Evolutionary conservation across 2,329 filamentous ascomycete genomes (phyloP), one percentile per base, ranked within the genome.

Genomic region (Claviceps humidiphila): DNA sequence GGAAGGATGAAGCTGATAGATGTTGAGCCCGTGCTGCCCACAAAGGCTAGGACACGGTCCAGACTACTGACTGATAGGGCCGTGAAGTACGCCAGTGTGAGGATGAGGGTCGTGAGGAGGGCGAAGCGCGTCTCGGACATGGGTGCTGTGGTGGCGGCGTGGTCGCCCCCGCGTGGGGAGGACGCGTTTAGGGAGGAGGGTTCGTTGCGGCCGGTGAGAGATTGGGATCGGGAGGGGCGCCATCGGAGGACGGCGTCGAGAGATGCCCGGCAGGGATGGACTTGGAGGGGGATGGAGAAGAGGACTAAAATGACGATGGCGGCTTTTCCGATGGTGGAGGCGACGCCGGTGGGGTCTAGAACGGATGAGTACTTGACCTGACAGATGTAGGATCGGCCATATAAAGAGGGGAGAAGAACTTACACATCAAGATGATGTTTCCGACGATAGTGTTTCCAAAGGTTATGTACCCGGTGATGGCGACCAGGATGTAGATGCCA

Each of bases 1-100:
- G 93, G 93, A 0, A 98, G 76, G 58, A 98, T 97, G 66, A 98
- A 98, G 56, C 88, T 95, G 61, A 98, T 98, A 55, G 88, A 89
- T 0, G 93, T 98, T 50, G 85, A 91, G 51, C 93, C 93, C 0
- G 93, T 98, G 60, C 85, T 89, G 40, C 93, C 93, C 11, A 98
- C 93, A 60, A 96, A 98, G 0, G 93, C 91, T 0, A 98, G 77
- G 1, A 98, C 90, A 47, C 87, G 85, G 64, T 95, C 90, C 3
- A 98, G 77, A 13, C 85, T 93, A 20, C 82, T 87, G 3, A 98
- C 90, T 0, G 88, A 94, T 72, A 98, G 87, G 24, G 93, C 89
- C 7, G 88, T 88, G 53, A 87, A 76, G 65, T 97, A 98, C 54
- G 85, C 89, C 34, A 89, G 67, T 7, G 94, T 77, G 50, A 98